Base-by-base conservation (phyloP, 2,329 filamentous ascomycete genomes). In the Aspergillus udagawae region DNA sequence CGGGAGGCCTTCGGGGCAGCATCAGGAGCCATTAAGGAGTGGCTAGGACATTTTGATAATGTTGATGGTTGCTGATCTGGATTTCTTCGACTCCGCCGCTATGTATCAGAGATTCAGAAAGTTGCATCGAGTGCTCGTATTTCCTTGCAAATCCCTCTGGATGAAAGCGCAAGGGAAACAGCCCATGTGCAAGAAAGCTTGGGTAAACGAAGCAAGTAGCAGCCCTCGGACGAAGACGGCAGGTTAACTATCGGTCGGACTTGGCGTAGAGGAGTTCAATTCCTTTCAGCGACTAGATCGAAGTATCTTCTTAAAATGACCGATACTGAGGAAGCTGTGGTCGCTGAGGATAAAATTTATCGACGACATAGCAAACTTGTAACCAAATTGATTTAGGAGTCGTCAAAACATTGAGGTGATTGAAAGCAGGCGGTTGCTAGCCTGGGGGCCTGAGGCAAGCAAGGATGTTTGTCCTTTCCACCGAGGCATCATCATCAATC, bases 121-220 rank as follows among this genome's bases (percentile, higher is more conserved):
- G 59, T 64, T 60, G 51, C 61, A 66, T 60, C 55, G 59, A 17
- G 45, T 38, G 51, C 54, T 58, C 23, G 56, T 61, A 21, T 50
- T 57, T 17, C 23, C 23, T 41, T 41, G 49, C 10, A 17, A 38
- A 1, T 38, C 14, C 6, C 32, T 7, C 3, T 2, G 6, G 14
- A 38, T 38, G 42, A 38, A 45, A 45, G 8, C 8, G 10, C 41
- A 7, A 21, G n/a, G n/a, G 41, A 21, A 21, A 23, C 20, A 6
- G 20, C 44, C 6, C 23, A 47, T 47, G 9, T 47, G 23, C 14
- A 14, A 23, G 23, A 47, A 47, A 12, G 23, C 17, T 25, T 27
- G 44, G 21, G 32, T 17, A 14, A 23, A 47, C 23, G 44, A 47
- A 7, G 44, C 32, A 21, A 21, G 21, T 23, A 25, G 21, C 44